Evolutionary conservation across 148 eudicot species (phyloP).

Genomic region (Rhododendron kiyosumense): DNA sequence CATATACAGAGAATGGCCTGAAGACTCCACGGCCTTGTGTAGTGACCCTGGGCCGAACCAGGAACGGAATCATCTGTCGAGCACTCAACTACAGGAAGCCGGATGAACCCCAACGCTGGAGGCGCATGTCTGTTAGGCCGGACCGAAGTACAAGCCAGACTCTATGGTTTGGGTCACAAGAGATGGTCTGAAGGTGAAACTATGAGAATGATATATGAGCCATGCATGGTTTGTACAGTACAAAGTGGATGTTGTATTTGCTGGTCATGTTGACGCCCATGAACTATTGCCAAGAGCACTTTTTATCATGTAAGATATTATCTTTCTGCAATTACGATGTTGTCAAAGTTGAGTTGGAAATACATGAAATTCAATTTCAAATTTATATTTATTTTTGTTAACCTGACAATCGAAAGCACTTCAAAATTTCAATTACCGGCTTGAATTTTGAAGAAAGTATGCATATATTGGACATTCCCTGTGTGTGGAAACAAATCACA

Average conservation of each 20-base stretch:
- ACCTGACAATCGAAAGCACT: too few relatives aligned
- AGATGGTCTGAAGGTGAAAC: slow-evolving; percentile 29
- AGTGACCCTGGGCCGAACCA: too few relatives aligned
- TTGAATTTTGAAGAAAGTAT: not conserved
- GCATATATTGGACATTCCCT: not conserved
- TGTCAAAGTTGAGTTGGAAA: not conserved
- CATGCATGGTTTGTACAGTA: slow-evolving; percentile 30
- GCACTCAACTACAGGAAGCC: too few relatives aligned
- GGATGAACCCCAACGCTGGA: too few relatives aligned
- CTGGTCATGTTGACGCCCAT: slow-evolving; percentile 42
- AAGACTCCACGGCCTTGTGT: not conserved
- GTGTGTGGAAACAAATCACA: not conserved
- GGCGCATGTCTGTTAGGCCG: too few relatives aligned
- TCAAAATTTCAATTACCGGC: not conserved
- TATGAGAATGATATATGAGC: slow-evolving; percentile 32
- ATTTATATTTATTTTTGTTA: not conserved
- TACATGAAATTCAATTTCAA: not conserved
- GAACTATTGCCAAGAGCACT: slow-evolving; percentile 27
- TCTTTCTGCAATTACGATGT: not conserved
- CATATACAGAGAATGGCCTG: not conserved
- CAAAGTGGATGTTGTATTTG: slow-evolving; percentile 37
- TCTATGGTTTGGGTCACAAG: too few relatives aligned
- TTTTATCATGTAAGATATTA: too few relatives aligned
- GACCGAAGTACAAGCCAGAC: too few relatives aligned
- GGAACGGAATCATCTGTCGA: too few relatives aligned